Evolutionary conservation across 139 green algal genomes (phyloP), one percentile per base, ranked within the genome.

Genomic region (Chlorella sorokiniana): DNA sequence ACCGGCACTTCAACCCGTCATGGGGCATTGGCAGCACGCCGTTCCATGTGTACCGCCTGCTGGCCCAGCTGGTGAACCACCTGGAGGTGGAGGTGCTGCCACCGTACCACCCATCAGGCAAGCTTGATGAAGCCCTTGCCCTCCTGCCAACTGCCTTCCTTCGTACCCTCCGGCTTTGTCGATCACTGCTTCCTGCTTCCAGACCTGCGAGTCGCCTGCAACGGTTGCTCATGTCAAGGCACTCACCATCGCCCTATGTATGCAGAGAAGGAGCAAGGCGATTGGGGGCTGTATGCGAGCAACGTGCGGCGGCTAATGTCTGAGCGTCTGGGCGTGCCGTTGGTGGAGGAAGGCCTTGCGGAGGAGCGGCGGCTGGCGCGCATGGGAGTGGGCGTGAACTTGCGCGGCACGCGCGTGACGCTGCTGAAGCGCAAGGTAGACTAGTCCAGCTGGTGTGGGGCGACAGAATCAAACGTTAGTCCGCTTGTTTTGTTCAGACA

Each of bases 281-380:
- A 90, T 45, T 79, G 86, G 44, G 14, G 41, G 54, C 54, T 91
- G 69, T 91, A 91, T 63, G 88, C 88, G 4, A 56, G 68, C 4
- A 89, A 90, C 31, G 86, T 91, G 63, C 75, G 88, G 14, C 35
- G 38, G 54, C 51, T 90, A 20, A 91, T 91, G 83, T 63, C 31
- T 1, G 9, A 63, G n/a, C 16, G 7, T 5, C 67, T 84, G 68
- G 69, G 69, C 20, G 40, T 40, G 38, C 79, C 79, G 16, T 54
- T 84, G 61, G 84, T 82, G 2, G 59, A 85, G 2, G 51, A 87
- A 22, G 82, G 85, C 37, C 41, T 90, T 4, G 40, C 35, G 31
- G 59, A 88, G 29, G 76, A 88, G 61, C 73, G 76, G 63, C 72
- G 69, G 41, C 75, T 88, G 42, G 80, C 79, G 76, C 70, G 35